These are phyloP conservation scores for Nyssa sinensis DNA, from an alignment of 148 eudicot species.

Conservation along the genomic window DNA sequence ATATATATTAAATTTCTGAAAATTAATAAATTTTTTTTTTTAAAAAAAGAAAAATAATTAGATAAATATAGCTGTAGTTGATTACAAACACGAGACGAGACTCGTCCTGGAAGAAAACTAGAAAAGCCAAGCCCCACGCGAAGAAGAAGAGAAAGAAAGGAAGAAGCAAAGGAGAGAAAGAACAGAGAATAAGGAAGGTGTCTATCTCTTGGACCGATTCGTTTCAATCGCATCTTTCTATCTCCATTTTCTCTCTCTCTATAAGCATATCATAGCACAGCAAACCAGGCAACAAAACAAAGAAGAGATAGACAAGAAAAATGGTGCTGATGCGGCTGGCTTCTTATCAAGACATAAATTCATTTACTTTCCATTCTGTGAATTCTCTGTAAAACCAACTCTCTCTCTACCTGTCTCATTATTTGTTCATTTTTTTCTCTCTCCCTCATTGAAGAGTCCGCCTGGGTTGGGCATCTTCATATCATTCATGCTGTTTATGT, in stretches of 20 bases:
- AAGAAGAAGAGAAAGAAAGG: neutral
- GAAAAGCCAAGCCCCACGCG: constrained; percentile 23
- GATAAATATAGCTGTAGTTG: neutral
- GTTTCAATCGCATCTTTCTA: constrained; percentile 27
- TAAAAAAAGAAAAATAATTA: neutral
- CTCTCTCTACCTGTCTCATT: neutral
- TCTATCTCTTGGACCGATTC: constrained; percentile 36
- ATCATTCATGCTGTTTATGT: constrained; percentile 46
- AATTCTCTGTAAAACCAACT: neutral
- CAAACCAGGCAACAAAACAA: neutral
- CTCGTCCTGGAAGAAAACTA: neutral
- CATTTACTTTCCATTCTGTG: neutral
- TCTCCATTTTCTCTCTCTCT: neutral
- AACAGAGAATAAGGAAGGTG: neutral
- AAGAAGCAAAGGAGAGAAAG: constrained; percentile 2
- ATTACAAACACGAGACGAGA: constrained; percentile 25
- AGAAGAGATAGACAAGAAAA: neutral
- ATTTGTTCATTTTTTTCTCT: neutral
- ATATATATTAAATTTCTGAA: no score
- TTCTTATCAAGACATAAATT: neutral
- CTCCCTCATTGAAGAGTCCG: constrained; percentile 42
- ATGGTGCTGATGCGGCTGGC: neutral
- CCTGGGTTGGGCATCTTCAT: constrained; percentile 22
- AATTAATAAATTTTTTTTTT: no score
- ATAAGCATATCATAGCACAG: neutral